Base-by-base conservation (phyloP, 2,329 filamentous ascomycete genomes). In the Nectriaceae sp. region DNA sequence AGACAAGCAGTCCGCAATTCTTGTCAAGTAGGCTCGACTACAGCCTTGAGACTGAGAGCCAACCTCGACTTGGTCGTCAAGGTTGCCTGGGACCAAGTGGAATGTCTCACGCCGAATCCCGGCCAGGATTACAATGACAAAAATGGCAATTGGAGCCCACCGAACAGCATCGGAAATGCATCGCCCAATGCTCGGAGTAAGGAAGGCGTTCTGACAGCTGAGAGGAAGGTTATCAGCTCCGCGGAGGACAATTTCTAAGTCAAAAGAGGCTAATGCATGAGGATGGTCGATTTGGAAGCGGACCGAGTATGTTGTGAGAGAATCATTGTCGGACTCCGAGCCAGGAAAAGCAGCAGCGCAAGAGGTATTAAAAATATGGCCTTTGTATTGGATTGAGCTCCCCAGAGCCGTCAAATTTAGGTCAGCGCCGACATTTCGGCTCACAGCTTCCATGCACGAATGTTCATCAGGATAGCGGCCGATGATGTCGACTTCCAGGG, bases 1-100 rank as follows among this genome's bases (percentile, higher is more conserved):
- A 59, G 88, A 84, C 29, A 91, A 71, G 60, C 87, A 90, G 62
- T 90, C 57, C 11, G 60, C 62, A 3, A 66, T 60, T 21, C 55
- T 49, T 5, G 57, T 61, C 2, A 62, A 29, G 13, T 62, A 57
- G 20, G 48, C 36, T 5, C 59, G 46, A 4, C 44, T 40, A 2
- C n/a, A n/a, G 21, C 35, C 49, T 3, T 46, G 42, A 3, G 38
- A 15, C 1, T 13, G n/a, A 4, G 5, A 13, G 13, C 21, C 16
- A 13, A 11, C 11, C 1, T 16, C 20, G 5, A 35, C 44, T 6
- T 55, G 50, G 1, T 58, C 42, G 1, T 60, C 56, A 3, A 53
- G 56, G 10, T 19, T 24, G 5, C 44, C 2, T 0, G 46, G 50
- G 4, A 44, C 45, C n/a, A 57, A 18, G n/a, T 50, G 45, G 4